Evolutionary conservation across 257 asterid species (phyloP).

Genomic region (Coffea canephora): DNA sequence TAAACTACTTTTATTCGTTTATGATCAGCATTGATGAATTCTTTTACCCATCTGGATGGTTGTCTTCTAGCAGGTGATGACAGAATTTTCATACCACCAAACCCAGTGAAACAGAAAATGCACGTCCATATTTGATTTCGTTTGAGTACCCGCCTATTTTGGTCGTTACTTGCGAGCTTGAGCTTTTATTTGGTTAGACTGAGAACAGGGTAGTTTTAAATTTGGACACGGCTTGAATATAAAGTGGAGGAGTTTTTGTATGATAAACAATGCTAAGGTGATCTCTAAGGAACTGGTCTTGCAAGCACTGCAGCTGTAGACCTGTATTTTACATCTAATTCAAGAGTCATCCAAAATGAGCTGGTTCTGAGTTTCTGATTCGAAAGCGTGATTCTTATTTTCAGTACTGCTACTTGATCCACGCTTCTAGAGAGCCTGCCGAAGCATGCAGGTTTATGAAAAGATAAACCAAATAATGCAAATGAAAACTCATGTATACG

Average conservation of each 20-base stretch:
- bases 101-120: not conserved
- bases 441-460: not conserved
- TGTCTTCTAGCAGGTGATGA: not conserved
- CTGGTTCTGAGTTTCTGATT: not conserved
- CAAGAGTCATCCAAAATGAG: too few species aligned
- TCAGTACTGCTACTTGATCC: not conserved
- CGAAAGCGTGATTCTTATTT: not conserved
- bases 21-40: not conserved
- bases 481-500: too few species aligned
- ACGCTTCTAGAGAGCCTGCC: not conserved
- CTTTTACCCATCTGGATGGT: not conserved
- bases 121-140: not conserved
- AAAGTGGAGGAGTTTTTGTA: not conserved
- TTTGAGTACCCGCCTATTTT: not conserved
- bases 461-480: not conserved
- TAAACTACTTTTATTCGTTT: not conserved
- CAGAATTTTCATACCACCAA: not conserved
- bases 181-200: not conserved
- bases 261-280: not conserved
- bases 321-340: too few species aligned
- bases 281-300: not conserved
- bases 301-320: too few species aligned
- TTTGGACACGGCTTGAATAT: not conserved
- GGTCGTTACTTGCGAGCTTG: not conserved
- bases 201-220: too few species aligned